A percentile compares a stretch with the other conserved stretches of the same genome.
Conservation (phyloP, 352 stramenopile species). For the Pythium vanterpoolii region DNA sequence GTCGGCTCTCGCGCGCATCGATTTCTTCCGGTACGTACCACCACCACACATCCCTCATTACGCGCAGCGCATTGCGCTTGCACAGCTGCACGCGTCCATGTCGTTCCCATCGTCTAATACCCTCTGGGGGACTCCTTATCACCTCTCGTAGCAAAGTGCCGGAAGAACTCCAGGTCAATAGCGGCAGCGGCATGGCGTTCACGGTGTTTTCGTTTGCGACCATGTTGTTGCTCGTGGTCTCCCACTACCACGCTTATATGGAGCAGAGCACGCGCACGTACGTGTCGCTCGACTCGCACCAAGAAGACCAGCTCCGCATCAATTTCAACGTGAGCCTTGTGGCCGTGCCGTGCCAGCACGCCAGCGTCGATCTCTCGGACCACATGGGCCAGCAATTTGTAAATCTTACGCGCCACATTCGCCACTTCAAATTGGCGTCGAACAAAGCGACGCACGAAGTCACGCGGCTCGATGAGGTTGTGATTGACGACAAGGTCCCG, state of each 20-base stretch:
- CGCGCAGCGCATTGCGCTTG: background rate
- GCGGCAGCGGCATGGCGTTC: conserved; percentile 56
- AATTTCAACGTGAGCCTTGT: conserved; percentile 86
- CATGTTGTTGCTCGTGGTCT: conserved; percentile 53
- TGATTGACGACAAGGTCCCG: conserved; percentile 66
- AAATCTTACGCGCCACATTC: conserved; percentile 81
- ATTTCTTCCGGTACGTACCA: conserved; percentile 63
- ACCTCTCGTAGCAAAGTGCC: conserved; percentile 49
- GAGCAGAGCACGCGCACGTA: conserved; percentile 42
- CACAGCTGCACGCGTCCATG: conserved; percentile 15
- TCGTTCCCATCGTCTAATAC: background rate
- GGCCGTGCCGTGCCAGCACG: conserved; percentile 62
- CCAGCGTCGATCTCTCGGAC: conserved; percentile 78
- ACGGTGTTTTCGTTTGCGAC: conserved; percentile 57
- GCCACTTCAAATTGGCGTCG: conserved; percentile 59
- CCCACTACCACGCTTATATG: conserved; percentile 57
- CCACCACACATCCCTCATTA: background rate
- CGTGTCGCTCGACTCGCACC: conserved; percentile 68
- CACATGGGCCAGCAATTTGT: conserved; percentile 72
- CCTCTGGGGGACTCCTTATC: background rate
- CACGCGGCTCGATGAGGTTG: conserved; percentile 57
- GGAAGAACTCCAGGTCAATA: conserved; percentile 71
- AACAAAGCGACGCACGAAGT: conserved; percentile 29
- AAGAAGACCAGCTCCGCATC: conserved; percentile 78
- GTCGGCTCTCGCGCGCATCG: conserved; percentile 31